These are phyloP conservation scores for Prunus mongolica DNA, from an alignment of 306 rosid genomes.

Conservation along the genomic window DNA sequence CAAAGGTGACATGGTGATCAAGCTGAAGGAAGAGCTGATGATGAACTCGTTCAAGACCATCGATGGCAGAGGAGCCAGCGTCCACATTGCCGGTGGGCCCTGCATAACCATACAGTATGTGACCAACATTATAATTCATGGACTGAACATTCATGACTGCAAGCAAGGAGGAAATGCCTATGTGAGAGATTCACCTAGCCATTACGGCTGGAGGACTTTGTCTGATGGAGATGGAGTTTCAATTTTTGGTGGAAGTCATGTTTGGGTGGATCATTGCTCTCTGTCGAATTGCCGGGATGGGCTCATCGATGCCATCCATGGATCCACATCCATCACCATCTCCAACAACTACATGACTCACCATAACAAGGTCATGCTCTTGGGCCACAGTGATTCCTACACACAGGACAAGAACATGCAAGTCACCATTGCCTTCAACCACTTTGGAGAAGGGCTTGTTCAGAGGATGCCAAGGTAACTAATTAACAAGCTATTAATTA, in stretches of 20 bases:
- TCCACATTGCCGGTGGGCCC: slow-evolving; percentile 91
- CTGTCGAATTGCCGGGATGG: slow-evolving; percentile 75
- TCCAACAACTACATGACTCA: slow-evolving; percentile 77
- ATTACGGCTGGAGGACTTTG: slow-evolving; percentile 77
- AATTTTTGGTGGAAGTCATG: slow-evolving; percentile 79
- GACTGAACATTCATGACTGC: slow-evolving; percentile 81
- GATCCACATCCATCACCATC: slow-evolving; percentile 80
- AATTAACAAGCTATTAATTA: neutral
- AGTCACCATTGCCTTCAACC: slow-evolving; percentile 92
- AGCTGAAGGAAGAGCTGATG: slow-evolving; percentile 60
- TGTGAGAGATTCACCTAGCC: slow-evolving; percentile 78
- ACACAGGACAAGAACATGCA: slow-evolving; percentile 78
- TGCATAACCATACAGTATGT: slow-evolving; percentile 82
- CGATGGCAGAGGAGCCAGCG: slow-evolving; percentile 77
- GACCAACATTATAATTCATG: slow-evolving; percentile 76
- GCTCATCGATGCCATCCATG: slow-evolving; percentile 73
- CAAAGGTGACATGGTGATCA: slow-evolving; percentile 70
- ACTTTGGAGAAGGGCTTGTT: slow-evolving; percentile 88
- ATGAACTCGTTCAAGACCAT: slow-evolving; percentile 87
- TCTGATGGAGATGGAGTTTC: slow-evolving; percentile 89
- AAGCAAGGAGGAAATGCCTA: slow-evolving; percentile 71
- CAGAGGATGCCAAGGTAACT: slow-evolving; percentile 73
- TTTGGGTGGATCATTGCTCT: slow-evolving; percentile 92
- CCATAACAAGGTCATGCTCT: slow-evolving; percentile 91
- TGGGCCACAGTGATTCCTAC: slow-evolving; percentile 83